Evolutionary conservation across 2,329 filamentous ascomycete genomes (phyloP), one percentile per base, ranked within the genome.

Genomic region (Fusarium gaditjirri): DNA sequence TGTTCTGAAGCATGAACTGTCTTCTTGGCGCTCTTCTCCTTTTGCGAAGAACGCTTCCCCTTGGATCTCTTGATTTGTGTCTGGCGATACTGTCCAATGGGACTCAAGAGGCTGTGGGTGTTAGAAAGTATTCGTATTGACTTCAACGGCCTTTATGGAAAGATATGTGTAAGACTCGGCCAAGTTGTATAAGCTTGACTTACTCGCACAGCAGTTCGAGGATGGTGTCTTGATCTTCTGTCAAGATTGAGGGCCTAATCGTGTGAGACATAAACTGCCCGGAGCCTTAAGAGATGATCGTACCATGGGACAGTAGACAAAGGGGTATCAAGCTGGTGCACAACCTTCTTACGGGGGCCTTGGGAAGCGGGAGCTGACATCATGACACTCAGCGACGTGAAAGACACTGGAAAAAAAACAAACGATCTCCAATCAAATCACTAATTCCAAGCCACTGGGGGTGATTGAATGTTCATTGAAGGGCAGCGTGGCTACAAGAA

Each of bases 141-240:
- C 55, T 29, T 31, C 27, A 6, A 14, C 31, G 19, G 19, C 14
- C 39, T 33, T 29, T 31, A 13, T 31, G 29, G 38, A 49, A 36
- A 53, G 13, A 39, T 29, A n/a, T 29, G 11, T 39, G 25, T 39
- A 38, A 27, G 49, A n/a, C 19, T 39, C 10, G 23, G 33, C 33
- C 10, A 25, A 17, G 49, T 17, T 41, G 21, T 39, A 23, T 39
- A 23, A 31, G 33, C 13, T 83, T 53, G 46, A 73, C 80, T 65
- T 85, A 93, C 91, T 84, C 87, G 87, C 88, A 92, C 9, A 93
- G 83, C 53, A 94, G 83, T 70, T 93, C 90, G 14, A 93, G 78
- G 41, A 93, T 91, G 8, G 86, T 84, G 56, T 91, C 86, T 79
- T 93, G 90, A 57, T 92, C 85, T 53, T 88, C 83, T 23, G 81